Evolutionary conservation across 768 basidiomycete species (phyloP).

Genomic region (Agaricus blazei): DNA sequence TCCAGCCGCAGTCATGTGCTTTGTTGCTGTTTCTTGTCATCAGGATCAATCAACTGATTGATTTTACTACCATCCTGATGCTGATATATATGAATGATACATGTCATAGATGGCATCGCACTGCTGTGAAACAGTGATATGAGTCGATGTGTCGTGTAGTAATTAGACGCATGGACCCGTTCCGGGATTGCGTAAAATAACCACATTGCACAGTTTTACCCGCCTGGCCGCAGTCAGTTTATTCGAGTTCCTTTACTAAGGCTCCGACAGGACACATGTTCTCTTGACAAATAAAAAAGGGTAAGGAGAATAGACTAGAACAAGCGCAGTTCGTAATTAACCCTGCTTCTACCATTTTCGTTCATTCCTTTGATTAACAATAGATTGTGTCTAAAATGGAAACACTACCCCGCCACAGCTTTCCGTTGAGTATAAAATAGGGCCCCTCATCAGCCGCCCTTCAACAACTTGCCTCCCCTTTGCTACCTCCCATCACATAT

Average conservation of each 20-base stretch:
- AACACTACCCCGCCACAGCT: constrained; percentile 8
- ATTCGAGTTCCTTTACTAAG: too few species aligned
- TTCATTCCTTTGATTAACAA: constrained; percentile 11
- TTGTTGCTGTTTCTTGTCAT: not conserved
- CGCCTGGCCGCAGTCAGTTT: too few species aligned
- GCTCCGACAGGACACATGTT: not conserved
- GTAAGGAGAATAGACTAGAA: not conserved
- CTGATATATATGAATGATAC: not conserved
- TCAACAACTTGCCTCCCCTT: constrained; percentile 4
- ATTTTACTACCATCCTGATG: not conserved
- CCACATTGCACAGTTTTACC: too few species aligned
- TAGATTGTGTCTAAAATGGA: constrained; percentile 7
- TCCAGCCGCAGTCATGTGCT: not conserved
- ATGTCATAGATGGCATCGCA: too few species aligned
- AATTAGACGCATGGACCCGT: too few species aligned
- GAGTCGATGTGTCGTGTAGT: not conserved
- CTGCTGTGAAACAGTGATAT: not conserved
- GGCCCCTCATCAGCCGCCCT: constrained; percentile 4
- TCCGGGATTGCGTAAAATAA: too few species aligned
- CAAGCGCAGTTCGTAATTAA: not conserved
- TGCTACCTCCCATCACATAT: not conserved
- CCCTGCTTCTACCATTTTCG: constrained; percentile 8
- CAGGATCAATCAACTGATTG: constrained; percentile 7
- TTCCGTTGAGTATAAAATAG: constrained; percentile 5
- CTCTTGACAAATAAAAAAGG: not conserved